Conservation (phyloP, 2,329 filamentous ascomycete genomes). For the Aspergillus aculeatus region DNA sequence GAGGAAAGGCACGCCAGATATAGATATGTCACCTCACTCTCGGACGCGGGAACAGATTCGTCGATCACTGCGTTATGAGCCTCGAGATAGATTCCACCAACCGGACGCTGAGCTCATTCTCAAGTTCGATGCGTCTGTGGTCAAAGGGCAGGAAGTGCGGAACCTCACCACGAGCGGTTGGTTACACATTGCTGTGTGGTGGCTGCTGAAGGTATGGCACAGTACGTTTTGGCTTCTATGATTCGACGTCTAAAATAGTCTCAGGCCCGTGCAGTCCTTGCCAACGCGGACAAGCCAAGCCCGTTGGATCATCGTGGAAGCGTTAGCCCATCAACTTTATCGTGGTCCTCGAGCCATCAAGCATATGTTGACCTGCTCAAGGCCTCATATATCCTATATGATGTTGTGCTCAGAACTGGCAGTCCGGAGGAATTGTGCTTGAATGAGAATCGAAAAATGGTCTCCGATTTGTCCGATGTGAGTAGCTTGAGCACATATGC, state of each 20-base stretch:
- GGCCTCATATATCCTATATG: conserved; percentile 33
- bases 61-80: conserved; percentile 29
- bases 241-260: neutral
- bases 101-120: conserved; percentile 22
- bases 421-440: conserved; percentile 20
- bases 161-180: conserved; percentile 29
- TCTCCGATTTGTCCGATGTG: conserved; percentile 32
- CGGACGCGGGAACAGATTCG: conserved; percentile 25
- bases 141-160: conserved; percentile 23
- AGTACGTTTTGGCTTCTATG: neutral
- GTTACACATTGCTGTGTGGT: conserved; percentile 34
- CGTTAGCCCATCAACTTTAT: conserved; percentile 23
- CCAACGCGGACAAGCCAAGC: conserved; percentile 22
- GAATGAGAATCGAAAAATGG: conserved; percentile 32
- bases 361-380: conserved; percentile 35
- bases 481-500: neutral
- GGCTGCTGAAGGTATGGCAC: conserved; percentile 30
- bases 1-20: neutral
- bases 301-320: conserved; percentile 23
- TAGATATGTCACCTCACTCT: conserved; percentile 25
- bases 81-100: conserved; percentile 25
- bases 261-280: conserved; percentile 24
- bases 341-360: conserved; percentile 24
- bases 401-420: conserved; percentile 30
- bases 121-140: conserved; percentile 20